Conservation (phyloP, 1,139 yeast genomes). For the Taphrina betulina region DNA sequence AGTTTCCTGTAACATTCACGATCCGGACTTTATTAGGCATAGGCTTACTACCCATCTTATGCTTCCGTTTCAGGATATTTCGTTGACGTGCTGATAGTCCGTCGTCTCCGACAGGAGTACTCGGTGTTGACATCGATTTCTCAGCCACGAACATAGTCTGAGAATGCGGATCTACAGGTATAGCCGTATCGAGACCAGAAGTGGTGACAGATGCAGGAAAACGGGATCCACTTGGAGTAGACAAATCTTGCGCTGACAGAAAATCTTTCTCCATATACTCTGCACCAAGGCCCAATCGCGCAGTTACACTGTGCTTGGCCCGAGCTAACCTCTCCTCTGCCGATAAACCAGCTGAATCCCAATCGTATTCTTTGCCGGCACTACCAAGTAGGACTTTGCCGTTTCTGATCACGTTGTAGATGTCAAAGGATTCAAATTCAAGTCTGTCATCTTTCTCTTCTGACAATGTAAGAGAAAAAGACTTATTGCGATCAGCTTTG, state of each 20-base stretch:
- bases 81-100: constrained; percentile 64
- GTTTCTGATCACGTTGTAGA: constrained; percentile 62
- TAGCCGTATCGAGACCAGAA: neutral
- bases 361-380: constrained; percentile 55
- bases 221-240: neutral
- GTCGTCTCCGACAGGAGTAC: constrained; percentile 35
- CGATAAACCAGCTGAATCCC: constrained; percentile 45
- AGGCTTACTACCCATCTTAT: constrained; percentile 70
- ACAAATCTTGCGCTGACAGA: constrained; percentile 37
- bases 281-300: constrained; percentile 50
- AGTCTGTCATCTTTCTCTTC: constrained; percentile 54
- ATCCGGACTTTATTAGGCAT: constrained; percentile 53
- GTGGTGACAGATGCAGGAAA: neutral
- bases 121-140: constrained; percentile 36
- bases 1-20: constrained; percentile 75
- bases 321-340: constrained; percentile 47
- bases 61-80: constrained; percentile 91
- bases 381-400: constrained; percentile 74
- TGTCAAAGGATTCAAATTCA: constrained; percentile 61
- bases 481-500: no score
- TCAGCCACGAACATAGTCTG: constrained; percentile 33
- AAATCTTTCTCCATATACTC: constrained; percentile 47
- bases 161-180: constrained; percentile 19
- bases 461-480: no score
- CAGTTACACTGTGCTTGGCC: constrained; percentile 47